Evolutionary conservation across 371 early-diverging fungal genomes (phyloP).

Genomic region (Actinomortierella ambigua): DNA sequence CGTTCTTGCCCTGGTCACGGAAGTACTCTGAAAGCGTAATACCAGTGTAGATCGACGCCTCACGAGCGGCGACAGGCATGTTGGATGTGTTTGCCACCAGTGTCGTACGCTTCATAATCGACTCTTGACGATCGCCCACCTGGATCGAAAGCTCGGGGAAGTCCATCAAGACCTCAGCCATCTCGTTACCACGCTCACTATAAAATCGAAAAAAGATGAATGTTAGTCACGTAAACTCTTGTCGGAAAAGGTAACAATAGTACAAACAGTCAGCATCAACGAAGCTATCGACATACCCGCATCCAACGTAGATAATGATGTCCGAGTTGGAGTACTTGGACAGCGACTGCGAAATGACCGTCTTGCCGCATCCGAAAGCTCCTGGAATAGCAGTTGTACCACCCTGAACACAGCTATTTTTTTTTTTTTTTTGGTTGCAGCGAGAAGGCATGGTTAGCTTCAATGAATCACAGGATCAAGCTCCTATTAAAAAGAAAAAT

Average conservation of each 20-base stretch:
- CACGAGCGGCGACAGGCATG: slow-evolving; percentile 99
- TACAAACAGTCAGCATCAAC: slow-evolving; percentile 6
- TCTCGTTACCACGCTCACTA: slow-evolving; percentile 99
- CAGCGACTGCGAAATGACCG: slow-evolving; percentile 99
- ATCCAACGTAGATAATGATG: slow-evolving; percentile 99
- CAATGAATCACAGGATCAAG: not conserved
- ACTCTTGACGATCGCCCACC: slow-evolving; percentile 92
- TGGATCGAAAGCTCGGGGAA: slow-evolving; percentile 98
- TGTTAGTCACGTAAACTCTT: not conserved
- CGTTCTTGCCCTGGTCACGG: slow-evolving; percentile 99
- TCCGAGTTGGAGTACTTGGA: slow-evolving; percentile 99
- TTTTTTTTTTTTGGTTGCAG: not conserved
- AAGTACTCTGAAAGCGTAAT: slow-evolving; percentile 99
- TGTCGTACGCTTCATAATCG: slow-evolving; percentile 99
- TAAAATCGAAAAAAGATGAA: not conserved
- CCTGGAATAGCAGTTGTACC: slow-evolving; percentile 99
- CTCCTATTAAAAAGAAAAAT: no score
- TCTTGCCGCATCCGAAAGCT: slow-evolving; percentile 99
- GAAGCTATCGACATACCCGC: slow-evolving; percentile 55
- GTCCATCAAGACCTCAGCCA: slow-evolving; percentile 99
- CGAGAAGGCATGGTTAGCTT: slow-evolving; percentile 7
- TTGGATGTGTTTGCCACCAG: slow-evolving; percentile 99
- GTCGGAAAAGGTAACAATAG: not conserved
- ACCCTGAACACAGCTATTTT: slow-evolving; percentile 94
- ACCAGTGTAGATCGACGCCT: slow-evolving; percentile 99